phyloP scores from a whole-genome alignment of 78 protist species.

The Trichosphaerium sp. region DNA sequence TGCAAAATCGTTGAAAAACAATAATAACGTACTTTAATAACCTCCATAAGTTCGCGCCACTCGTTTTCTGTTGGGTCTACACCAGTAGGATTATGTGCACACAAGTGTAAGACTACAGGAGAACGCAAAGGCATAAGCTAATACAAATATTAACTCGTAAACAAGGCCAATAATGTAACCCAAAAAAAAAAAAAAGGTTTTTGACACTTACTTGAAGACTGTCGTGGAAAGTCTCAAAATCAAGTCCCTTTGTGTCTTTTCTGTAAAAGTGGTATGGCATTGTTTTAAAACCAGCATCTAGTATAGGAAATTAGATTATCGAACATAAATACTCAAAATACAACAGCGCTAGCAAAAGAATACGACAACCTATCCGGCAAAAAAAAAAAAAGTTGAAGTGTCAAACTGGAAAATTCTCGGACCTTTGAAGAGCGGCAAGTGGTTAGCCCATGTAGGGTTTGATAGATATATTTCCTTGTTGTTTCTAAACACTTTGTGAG shows the following conservation, averaged over 20 bases:
- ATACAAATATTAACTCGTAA: constrained; percentile 14
- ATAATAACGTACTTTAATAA: constrained; percentile 4
- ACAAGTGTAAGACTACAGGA: constrained; percentile 91
- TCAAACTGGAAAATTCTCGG: too few relatives aligned
- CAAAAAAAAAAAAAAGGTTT: background rate
- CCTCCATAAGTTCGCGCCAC: constrained; percentile 69
- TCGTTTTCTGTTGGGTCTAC: constrained; percentile 91
- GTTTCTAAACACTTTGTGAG: constrained; percentile 1
- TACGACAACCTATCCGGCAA: too few relatives aligned
- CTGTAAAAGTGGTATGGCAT: constrained; percentile 68
- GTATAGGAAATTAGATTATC: background rate
- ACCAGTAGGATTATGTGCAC: constrained; percentile 99
- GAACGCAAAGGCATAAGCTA: constrained; percentile 52
- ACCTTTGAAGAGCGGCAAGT: constrained; percentile 46
- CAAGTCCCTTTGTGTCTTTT: constrained; percentile 43
- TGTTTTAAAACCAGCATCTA: constrained; percentile 44
- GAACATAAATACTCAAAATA: background rate
- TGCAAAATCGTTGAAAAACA: background rate
- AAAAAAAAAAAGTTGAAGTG: background rate
- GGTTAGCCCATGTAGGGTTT: constrained; percentile 97
- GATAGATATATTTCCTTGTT: constrained; percentile 63
- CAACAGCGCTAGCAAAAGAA: background rate
- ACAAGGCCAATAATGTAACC: background rate
- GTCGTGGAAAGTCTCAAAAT: constrained; percentile 72
- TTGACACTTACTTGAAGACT: constrained; percentile 40